Base-by-base conservation (phyloP, 805 yeast species). In the Pichia eremophila region DNA sequence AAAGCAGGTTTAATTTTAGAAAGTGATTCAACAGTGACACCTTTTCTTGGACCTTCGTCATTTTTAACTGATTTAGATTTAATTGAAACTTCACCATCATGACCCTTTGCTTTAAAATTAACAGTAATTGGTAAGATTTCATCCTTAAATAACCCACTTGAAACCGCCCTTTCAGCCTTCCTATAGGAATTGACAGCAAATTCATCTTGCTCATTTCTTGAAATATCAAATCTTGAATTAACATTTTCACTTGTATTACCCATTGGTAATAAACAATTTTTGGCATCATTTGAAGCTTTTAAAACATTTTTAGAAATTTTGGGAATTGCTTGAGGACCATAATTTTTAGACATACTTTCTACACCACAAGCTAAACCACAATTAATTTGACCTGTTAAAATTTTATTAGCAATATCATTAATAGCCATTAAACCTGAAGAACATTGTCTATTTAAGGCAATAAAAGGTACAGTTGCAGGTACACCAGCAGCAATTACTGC, bases 221-320 rank as follows among this genome's bases (percentile, higher is more conserved):
- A 60, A 50, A 91, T 73, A 52, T 68, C 65, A 67, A 73, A 90
- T 64, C 75, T 75, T 40, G 67, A 65, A 29, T 95, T 90, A 48
- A 91, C 85, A 65, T 91, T 91, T 71, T 91, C 98, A 62, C 88
- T 85, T 46, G 98, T 91, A 59, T 83, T 81, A 41, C 98, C 98
- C 98, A 91, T 91, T 55, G 98, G 98, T 53, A 91, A 79, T 66
- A 84, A 69, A 69, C 97, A 91, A 65, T 81, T 81, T 52, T 71
- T 71, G n/a, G 83, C 82, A 42, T 70, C 75, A 44, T 63, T 59
- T 54, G 72, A 64, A 10, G 63, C 62, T 41, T 69, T 60, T 58
- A 78, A 61, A 17, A 68, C 67, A 6, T 44, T 39, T 19, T 75
- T 73, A 12, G 86, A 79, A 50, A 83, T 71, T 39, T 71, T 68